Base-by-base conservation (phyloP, 306 rosid species). In the Cicer bijugum region DNA sequence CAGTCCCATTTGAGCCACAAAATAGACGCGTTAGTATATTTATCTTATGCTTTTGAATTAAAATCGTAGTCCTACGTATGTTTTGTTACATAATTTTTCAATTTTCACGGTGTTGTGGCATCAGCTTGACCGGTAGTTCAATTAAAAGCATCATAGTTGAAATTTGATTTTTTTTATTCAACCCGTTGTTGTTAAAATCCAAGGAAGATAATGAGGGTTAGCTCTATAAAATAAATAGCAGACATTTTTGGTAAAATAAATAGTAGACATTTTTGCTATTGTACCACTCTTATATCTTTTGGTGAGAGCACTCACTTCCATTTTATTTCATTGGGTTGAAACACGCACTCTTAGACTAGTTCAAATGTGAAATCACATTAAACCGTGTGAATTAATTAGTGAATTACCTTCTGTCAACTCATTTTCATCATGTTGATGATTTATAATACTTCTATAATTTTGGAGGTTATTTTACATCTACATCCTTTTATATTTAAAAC, bases 291-390 rank as follows among this genome's bases (percentile, higher is more conserved):
- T 12, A 42, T 37, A 15, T 8, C 35, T 56, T 17, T 20, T 8
- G 60, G 7, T 57, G 75, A 15, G 44, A 59, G 47, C 17, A 50
- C 56, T n/a, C 56, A 50, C 56, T 50, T 50, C 17, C 17, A 50
- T 50, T 48, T 10, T n/a, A n/a, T 50, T 12, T 48, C n/a, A 48
- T 50, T 50, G 47, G 20, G 37, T 74, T 71, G 81, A 69, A 74
- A 69, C 33, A 65, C 10, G 12, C 78, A 78, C 81, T 79, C 55
- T 44, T 42, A 46, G 74, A 71, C 69, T 80, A 4, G 77, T 60
- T 83, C 76, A 67, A 72, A 72, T 42, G 76, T 58, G 66, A 58
- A 75, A 74, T 71, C 86, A 79, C 75, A 46, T 75, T 75, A 63
- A 75, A 65, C 69, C 51, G 61, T 19, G 33, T 28, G 33, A 28